Evolutionary conservation across 1,284 basidiomycete genomes (phyloP).

Genomic region (Sanghuangporus baumii): DNA sequence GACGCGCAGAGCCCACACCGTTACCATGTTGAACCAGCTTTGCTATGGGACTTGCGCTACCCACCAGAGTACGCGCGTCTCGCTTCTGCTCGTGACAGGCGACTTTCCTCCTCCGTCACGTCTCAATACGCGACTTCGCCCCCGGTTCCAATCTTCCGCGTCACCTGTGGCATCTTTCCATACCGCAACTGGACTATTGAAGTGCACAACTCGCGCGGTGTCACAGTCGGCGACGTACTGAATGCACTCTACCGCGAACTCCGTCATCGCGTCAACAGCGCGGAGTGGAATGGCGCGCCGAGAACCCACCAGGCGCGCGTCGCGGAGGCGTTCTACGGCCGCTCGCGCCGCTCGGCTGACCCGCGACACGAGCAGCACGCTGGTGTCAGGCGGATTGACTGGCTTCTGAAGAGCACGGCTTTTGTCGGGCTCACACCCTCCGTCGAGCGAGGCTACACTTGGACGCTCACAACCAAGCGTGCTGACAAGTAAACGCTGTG

Average conservation of each 20-base stretch:
- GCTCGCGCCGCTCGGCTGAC: slow-evolving; percentile 33
- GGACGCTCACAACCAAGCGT: slow-evolving; percentile 34
- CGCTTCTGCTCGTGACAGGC: slow-evolving; percentile 22
- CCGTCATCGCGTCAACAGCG: slow-evolving; percentile 29
- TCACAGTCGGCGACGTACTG: slow-evolving; percentile 46
- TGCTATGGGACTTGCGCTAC: slow-evolving; percentile 46
- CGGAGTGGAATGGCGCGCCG: slow-evolving; percentile 39
- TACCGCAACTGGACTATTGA: slow-evolving; percentile 34
- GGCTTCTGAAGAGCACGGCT: slow-evolving; percentile 37
- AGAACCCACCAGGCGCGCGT: slow-evolving; percentile 37
- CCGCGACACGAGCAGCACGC: slow-evolving; percentile 28
- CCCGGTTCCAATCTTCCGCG: slow-evolving; percentile 30
- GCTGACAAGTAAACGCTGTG: slow-evolving; percentile 12
- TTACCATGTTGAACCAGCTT: slow-evolving; percentile 9
- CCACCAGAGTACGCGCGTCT: slow-evolving; percentile 30
- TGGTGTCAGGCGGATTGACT: slow-evolving; percentile 44
- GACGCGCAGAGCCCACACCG: slow-evolving; percentile 13
- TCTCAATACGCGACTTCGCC: slow-evolving; percentile 38
- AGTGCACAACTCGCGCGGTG: slow-evolving; percentile 32
- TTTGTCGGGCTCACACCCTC: slow-evolving; percentile 46
- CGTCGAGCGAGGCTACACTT: slow-evolving; percentile 30
- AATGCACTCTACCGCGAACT: slow-evolving; percentile 36
- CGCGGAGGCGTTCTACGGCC: slow-evolving; percentile 35
- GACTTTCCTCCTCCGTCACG: slow-evolving; percentile 31
- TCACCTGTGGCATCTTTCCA: slow-evolving; percentile 42